Base-by-base conservation (phyloP, 441 rosid genomes). In the Populus hybrid region DNA sequence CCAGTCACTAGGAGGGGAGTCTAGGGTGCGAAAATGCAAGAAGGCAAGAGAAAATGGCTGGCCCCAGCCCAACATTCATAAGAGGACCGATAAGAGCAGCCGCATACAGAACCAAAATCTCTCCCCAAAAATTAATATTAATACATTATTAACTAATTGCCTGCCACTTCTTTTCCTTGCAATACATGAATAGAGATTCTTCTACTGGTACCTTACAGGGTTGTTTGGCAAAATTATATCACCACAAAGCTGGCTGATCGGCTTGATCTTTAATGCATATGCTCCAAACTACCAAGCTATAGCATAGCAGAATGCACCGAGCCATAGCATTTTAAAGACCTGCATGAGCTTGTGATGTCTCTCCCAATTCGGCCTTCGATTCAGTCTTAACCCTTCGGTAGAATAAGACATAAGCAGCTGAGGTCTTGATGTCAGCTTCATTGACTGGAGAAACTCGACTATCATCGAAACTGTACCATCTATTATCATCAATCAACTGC, bases 381-480 rank as follows among this genome's bases (percentile, higher is more conserved):
- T 81, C 88, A 35, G 76, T 70, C 82, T 64, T 82, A 72, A 91
- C 95, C 85, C 97, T 85, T 81, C 66, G 88, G 78, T 95, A 95
- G 86, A 95, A 94, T 82, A 95, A 84, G 75, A 95, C 91, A 53
- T 95, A 95, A 56, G 98, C 98, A 76, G 97, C 94, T 42, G 95
- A 80, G 33, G 94, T 93, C 91, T 85, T 91, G 76, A 95, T 87
- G 23, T 91, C 97, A 2, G 89, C 71, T 81, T 93, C 99, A 26
- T 81, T 71, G 45, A 87, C 85, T 0, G 87, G 86, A 79, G 97
- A 85, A 69, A 93, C 97, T 66, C 83, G 92, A 71, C 91, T 89
- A 76, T 95, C 99, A 2, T 95, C 98, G 7, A 95, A 95, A 77
- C 89, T 88, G 84, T 95, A 95, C 99, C 99, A 95, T 80, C 89